Conservation (phyloP, 768 basidiomycete genomes). For the Amanita pseudoporphyria region DNA sequence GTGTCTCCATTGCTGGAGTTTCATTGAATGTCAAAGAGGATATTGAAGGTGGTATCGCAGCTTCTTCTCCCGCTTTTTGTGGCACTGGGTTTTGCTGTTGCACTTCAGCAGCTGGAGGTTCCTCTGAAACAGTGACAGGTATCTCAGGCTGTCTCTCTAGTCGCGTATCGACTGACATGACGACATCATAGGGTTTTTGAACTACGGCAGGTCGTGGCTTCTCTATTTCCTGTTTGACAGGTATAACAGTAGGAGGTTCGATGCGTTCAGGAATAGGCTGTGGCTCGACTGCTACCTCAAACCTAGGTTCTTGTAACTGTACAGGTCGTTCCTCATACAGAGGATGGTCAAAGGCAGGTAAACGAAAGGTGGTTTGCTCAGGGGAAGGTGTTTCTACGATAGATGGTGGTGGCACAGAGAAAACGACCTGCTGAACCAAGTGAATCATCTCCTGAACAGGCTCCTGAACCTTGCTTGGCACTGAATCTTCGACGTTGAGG, state of each 20-base stretch:
- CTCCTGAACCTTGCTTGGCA: background rate
- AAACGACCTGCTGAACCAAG: background rate
- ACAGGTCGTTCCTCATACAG: background rate
- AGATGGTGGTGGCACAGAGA: background rate
- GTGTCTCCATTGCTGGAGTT: background rate
- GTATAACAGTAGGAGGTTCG: no score
- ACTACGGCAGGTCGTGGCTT: background rate
- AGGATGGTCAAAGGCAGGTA: slow-evolving; percentile 1
- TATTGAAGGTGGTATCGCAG: background rate
- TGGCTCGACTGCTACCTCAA: background rate
- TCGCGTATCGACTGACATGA: background rate
- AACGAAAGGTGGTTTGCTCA: background rate
- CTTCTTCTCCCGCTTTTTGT: background rate
- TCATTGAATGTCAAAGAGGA: background rate
- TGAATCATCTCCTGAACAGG: background rate
- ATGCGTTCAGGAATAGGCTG: no score
- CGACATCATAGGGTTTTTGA: background rate
- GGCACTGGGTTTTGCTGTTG: background rate
- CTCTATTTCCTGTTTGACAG: background rate
- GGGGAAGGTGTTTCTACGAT: background rate
- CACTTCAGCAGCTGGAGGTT: background rate
- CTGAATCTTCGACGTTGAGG: slow-evolving; percentile 6
- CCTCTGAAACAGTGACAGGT: background rate
- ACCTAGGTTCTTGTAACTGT: background rate
- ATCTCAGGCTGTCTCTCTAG: background rate